Base-by-base conservation (phyloP, 1,284 basidiomycete genomes). In the Blastosporella zonata region DNA sequence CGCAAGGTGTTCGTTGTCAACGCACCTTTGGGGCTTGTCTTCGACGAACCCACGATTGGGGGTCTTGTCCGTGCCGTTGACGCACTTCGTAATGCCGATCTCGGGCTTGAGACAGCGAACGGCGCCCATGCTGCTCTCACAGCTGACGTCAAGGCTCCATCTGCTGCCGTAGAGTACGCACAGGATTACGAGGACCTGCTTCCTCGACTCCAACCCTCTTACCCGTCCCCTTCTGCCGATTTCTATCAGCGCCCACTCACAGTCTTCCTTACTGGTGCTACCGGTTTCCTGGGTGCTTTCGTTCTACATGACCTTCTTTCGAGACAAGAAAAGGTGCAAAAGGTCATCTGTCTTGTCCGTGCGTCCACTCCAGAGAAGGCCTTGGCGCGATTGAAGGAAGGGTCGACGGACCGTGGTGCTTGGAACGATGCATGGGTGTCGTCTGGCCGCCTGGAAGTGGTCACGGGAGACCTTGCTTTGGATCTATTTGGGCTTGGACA, bases 281-380 rank as follows among this genome's bases (percentile, higher is more conserved):
- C 97, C 13, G 97, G 97, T 4, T 99, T 96, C 77, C 77, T 99
- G 9, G 97, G 97, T 17, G 94, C 93, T 2, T 98, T 97, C 67
- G 81, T 98, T 52, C 73, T 99, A 36, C 77, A 78, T 37, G 90
- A 97, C 64, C 73, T 99, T 35, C 76, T 99, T 1, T 69, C 73
- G 10, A 75, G 82, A 25, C 58, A 69, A 21, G 72, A 74, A 2
- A 74, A 79, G 47, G 88, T 97, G 12, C 73, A 74, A 60, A 95
- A 94, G 68, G 95, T 99, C 34, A 85, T 97, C 53, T 97, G 92
- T 59, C 84, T 97, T 21, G 87, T 98, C 22, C 84, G 97, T 45
- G 92, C 88, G 20, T 69, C 82, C 52, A 78, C 78, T 36, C 63
- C 70, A 5, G 78, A 81, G 47, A 79, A 81, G 37, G 97, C 83